These are phyloP conservation scores for Oxytropis ochrocephala DNA, from an alignment of 306 rosid genomes.

Conservation along the genomic window DNA sequence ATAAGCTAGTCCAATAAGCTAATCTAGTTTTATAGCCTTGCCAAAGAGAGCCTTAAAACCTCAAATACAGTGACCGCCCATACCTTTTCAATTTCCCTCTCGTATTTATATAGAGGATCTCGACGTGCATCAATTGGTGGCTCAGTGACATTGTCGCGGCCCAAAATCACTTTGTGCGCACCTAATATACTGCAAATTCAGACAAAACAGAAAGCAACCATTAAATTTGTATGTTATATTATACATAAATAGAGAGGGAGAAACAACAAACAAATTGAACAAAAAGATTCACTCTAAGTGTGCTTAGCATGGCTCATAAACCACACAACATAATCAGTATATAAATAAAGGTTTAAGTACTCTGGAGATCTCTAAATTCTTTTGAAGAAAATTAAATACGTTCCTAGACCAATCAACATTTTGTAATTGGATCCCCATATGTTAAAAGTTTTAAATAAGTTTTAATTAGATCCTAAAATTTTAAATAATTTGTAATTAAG, in stretches of 20 bases:
- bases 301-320: not conserved
- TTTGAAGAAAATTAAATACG: too few species aligned
- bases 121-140: constrained; percentile 94
- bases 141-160: constrained; percentile 72
- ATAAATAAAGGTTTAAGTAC: not conserved
- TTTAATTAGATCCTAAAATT: too few species aligned
- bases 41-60: not conserved
- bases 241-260: not conserved
- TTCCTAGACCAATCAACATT: too few species aligned
- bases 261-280: not conserved
- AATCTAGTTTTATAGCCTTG: too few species aligned
- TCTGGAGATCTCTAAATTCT: too few species aligned
- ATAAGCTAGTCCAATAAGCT: too few species aligned
- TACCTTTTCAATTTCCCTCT: constrained; percentile 79
- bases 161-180: constrained; percentile 81
- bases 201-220: not conserved
- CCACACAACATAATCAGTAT: not conserved
- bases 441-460: too few species aligned
- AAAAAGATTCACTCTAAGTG: not conserved
- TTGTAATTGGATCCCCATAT: too few species aligned
- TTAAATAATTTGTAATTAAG: too few species aligned
- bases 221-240: not conserved
- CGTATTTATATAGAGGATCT: constrained; percentile 80
- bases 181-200: constrained; percentile 67
- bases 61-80: not conserved